Evolutionary conservation across 257 asterid species (phyloP), one percentile per base, ranked within the genome.

Genomic region (Rubia yunnanensis): DNA sequence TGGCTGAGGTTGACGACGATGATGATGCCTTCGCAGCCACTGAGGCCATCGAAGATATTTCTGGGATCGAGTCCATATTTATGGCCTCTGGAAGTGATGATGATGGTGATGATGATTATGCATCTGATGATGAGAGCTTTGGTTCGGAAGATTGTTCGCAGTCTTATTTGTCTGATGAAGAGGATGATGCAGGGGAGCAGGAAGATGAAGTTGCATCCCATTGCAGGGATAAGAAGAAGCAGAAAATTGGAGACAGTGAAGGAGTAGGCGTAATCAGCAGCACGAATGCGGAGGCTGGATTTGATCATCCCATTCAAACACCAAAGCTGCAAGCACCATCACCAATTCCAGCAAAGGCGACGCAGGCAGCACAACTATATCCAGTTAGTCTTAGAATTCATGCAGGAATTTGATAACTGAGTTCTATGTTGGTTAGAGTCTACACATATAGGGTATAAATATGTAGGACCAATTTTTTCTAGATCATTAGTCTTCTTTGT

Each of bases 11-110:
- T 1, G 80, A 72, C 41, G 86, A 75, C 24, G 78, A 17, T 10
- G 80, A 72, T 41, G 86, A 74, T 28, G 77, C 18, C 4, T 74
- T 62, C n/a, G 90, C 69, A 31, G 82, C 66, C 30, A 17, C 48
- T 0, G 79, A 60, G 14, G 92, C 72, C 60, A 78, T 83, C 28
- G 92, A 84, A 35, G 94, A 86, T 81, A 73, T 86, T 69, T 70
- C 70, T 67, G 83, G 69, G 63, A 64, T 70, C 41, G 86, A 81
- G 44, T 70, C 88, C 3, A 73, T 86, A n/a, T 46, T 83, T 69
- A 18, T 80, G 32, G 78, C 82, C 61, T 77, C 85, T 20, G 95
- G 66, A 24, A 69, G 81, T 62, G 92, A 82, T 23, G 83, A 80
- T 41, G 94, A 82, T 46, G 39, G 20, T 53, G 80, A 48, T 76